Evolutionary conservation across 2,329 filamentous ascomycete genomes (phyloP).

Genomic region (Colletotrichum sp.): DNA sequence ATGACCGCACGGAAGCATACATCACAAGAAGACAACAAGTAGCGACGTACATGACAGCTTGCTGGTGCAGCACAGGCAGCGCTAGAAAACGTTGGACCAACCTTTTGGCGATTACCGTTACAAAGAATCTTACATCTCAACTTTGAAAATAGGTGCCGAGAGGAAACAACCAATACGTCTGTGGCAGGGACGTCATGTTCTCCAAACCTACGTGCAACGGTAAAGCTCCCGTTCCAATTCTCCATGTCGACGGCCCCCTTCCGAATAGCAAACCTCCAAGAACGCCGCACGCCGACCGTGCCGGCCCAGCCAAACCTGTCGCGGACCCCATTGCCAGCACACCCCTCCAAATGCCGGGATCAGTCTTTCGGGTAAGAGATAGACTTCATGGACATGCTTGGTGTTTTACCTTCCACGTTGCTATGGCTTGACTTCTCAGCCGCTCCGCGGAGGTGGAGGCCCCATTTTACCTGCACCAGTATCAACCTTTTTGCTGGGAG

Average conservation of each 20-base stretch:
- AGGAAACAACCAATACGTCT: not conserved
- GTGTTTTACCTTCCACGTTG: not conserved
- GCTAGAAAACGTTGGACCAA: not conserved
- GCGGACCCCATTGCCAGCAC: not conserved
- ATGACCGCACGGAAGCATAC: not conserved
- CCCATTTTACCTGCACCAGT: conserved; percentile 63
- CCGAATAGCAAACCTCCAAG: not conserved
- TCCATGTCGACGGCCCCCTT: not conserved
- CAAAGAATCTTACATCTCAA: not conserved
- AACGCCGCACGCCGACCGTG: conserved; percentile 12
- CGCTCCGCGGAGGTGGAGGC: conserved; percentile 30
- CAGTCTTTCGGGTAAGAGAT: not conserved
- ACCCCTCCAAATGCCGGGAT: not conserved
- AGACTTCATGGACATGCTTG: not conserved
- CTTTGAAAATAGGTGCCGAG: not conserved
- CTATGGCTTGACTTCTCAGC: not conserved
- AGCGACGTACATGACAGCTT: not conserved
- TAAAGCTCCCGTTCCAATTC: not conserved
- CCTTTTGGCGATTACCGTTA: not conserved
- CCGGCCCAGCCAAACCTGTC: not conserved
- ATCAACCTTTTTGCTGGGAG: conserved; percentile 75
- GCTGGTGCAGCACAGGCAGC: not conserved
- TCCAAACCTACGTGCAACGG: not conserved
- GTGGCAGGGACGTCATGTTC: not conserved
- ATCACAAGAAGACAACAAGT: not conserved